Evolutionary conservation across 306 rosid species (phyloP).

Genomic region (peach (Prunus persica)): DNA sequence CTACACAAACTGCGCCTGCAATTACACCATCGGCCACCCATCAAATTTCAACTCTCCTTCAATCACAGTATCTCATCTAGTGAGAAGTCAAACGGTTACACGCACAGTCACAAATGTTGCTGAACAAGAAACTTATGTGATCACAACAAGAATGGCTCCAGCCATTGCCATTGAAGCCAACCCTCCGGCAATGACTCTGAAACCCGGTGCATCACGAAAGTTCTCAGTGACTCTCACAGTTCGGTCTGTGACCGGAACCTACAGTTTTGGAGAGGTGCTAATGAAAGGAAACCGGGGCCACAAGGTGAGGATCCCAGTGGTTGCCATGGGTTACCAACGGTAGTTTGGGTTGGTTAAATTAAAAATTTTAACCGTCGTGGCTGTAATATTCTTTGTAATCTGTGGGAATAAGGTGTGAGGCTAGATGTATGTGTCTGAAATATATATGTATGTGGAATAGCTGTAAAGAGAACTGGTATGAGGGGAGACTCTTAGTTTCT

Average conservation of each 20-base stretch:
- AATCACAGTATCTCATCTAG: conserved; percentile 79
- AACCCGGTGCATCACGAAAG: conserved; percentile 58
- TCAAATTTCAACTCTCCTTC: conserved; percentile 88
- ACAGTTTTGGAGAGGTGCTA: conserved; percentile 83
- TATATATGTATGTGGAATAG: conserved; percentile 44
- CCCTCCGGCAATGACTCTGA: conserved; percentile 87
- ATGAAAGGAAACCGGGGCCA: conserved; percentile 95
- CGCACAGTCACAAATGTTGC: conserved; percentile 87
- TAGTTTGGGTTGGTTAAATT: conserved; percentile 43
- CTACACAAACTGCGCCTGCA: conserved; percentile 71
- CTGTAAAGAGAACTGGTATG: conserved; percentile 67
- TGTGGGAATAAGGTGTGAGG: conserved; percentile 75
- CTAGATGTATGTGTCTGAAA: conserved; percentile 48
- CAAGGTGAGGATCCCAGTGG: conserved; percentile 92
- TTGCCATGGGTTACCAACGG: conserved; percentile 74
- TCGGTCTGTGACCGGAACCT: conserved; percentile 64
- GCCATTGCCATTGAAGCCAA: conserved; percentile 73
- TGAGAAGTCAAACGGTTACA: conserved; percentile 57
- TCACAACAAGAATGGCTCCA: conserved; percentile 83
- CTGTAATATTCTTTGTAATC: conserved; percentile 95
- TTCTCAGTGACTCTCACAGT: conserved; percentile 64
- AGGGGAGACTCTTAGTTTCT: conserved; percentile 53
- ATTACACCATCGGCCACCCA: conserved; percentile 69
- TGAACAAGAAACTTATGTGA: conserved; percentile 79
- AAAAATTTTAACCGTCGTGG: conserved; percentile 27